Conservation (phyloP, 257 asterid genomes). For the Anisodus tanguticus region DNA sequence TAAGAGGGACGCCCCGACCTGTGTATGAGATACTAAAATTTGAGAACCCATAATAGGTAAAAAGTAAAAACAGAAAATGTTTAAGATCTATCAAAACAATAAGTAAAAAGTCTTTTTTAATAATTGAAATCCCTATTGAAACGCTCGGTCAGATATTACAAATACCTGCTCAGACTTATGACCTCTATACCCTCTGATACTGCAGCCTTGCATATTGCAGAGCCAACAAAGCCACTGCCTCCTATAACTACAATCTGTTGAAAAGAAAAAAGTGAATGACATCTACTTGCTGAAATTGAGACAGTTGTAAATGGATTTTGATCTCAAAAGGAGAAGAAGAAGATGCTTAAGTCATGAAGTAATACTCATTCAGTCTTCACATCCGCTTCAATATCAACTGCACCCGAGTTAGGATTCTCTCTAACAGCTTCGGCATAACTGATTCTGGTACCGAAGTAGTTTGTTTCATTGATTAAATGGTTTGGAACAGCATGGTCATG, state of each 20-base stretch:
- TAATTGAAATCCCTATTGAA: slow-evolving; percentile 31
- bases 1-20: slow-evolving; percentile 82
- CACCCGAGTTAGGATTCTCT: slow-evolving; percentile 46
- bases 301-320: slow-evolving; percentile 1
- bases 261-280: slow-evolving; percentile 3
- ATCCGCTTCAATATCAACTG: slow-evolving; percentile 89
- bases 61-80: neutral
- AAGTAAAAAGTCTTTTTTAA: neutral
- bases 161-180: slow-evolving; percentile 88
- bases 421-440: slow-evolving; percentile 61
- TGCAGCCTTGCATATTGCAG: slow-evolving; percentile 95
- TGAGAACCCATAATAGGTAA: neutral
- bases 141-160: neutral
- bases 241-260: slow-evolving; percentile 87
- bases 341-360: slow-evolving; percentile 22
- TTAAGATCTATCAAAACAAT: neutral
- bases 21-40: slow-evolving; percentile 33
- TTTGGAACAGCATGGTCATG: neutral
- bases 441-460: slow-evolving; percentile 54
- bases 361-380: slow-evolving; percentile 82
- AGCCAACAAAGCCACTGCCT: slow-evolving; percentile 94
- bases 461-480: neutral
- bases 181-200: slow-evolving; percentile 91
- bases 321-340: slow-evolving; percentile 14
- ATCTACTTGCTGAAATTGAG: neutral